phyloP scores from a whole-genome alignment of 768 basidiomycete species.

The Pleurotus citrinopileatus region DNA sequence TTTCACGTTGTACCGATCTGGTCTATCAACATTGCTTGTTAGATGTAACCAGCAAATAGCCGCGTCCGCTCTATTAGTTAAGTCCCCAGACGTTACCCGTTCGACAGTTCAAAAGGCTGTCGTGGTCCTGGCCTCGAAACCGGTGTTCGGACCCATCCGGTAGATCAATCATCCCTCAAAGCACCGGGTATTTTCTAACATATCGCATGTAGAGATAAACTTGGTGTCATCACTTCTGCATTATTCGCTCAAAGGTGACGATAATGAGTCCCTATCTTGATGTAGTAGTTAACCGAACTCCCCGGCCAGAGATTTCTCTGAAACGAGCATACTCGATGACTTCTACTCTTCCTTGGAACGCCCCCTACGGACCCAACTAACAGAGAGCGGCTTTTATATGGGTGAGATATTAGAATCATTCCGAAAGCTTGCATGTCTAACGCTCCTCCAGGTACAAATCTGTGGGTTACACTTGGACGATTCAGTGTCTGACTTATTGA shows the following conservation, averaged over 20 bases:
- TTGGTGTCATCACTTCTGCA: slow-evolving; percentile 91
- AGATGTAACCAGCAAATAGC: slow-evolving; percentile 96
- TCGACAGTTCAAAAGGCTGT: slow-evolving; percentile 98
- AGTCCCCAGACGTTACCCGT: slow-evolving; percentile 84
- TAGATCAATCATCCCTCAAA: slow-evolving; percentile 22
- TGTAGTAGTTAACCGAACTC: not conserved
- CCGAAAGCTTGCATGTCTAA: too few relatives aligned
- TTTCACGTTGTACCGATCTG: not conserved
- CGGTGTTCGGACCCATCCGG: slow-evolving; percentile 93
- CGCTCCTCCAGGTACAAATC: slow-evolving; percentile 55
- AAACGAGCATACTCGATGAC: slow-evolving; percentile 85
- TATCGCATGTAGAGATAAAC: slow-evolving; percentile 61
- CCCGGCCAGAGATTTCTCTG: slow-evolving; percentile 71
- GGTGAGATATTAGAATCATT: slow-evolving; percentile 51
- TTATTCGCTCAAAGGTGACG: slow-evolving; percentile 78
- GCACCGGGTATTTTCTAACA: not conserved
- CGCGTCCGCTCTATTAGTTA: slow-evolving; percentile 71
- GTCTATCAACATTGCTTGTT: not conserved
- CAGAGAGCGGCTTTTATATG: slow-evolving; percentile 93
- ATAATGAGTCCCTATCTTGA: not conserved
- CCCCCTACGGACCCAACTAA: slow-evolving; percentile 76
- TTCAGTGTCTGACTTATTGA: too few relatives aligned
- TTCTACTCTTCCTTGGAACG: slow-evolving; percentile 77
- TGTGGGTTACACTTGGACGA: slow-evolving; percentile 44
- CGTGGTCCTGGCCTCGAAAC: slow-evolving; percentile 87